Evolutionary conservation across 306 rosid genomes (phyloP), one percentile per base, ranked within the genome.

Genomic region (Crataegus laevigata): DNA sequence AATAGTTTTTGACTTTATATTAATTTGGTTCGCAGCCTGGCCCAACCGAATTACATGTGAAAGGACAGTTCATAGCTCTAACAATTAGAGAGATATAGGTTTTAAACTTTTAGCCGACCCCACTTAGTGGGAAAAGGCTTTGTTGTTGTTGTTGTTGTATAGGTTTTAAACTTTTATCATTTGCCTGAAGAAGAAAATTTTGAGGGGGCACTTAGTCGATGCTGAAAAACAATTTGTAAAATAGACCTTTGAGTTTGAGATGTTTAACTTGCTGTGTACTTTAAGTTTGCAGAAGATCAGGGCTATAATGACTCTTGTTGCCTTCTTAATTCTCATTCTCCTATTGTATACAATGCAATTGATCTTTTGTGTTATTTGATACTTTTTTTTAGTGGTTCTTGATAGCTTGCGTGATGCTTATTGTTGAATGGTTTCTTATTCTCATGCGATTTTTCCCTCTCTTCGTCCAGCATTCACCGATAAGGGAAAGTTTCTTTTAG

Each of bases 401-500:
- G 78, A 76, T 57, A 6, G 28, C 66, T 70, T 63, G 74, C 70
- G 29, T 71, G 54, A 34, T 73, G 59, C 66, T 30, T 68, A 30
- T 22, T 4, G n/a, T 77, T 77, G 50, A 59, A 63, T 26, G 75
- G 51, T 36, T 61, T 77, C 36, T 68, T 83, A 15, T 28, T 69
- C 43, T 58, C 21, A 25, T 61, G 66, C 75, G 42, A 58, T 32
- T 60, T 45, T 61, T 75, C 29, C 26, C 22, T 47, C 61, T 75
- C 24, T 54, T 57, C 28, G 72, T 69, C 51, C 92, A 96, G 99
- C 99, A 82, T 90, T 90, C 80, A 83, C 92, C 66, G 99, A 96
- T 45, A 84, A 87, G 83, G 99, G 99, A 69, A 92, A 96, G 82
- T 90, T 96, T 79, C 93, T 96, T 71, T 87, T 96, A 77, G 98